phyloP scores from a whole-genome alignment of 352 stramenopile species.

The Globisporangium yorkense region DNA sequence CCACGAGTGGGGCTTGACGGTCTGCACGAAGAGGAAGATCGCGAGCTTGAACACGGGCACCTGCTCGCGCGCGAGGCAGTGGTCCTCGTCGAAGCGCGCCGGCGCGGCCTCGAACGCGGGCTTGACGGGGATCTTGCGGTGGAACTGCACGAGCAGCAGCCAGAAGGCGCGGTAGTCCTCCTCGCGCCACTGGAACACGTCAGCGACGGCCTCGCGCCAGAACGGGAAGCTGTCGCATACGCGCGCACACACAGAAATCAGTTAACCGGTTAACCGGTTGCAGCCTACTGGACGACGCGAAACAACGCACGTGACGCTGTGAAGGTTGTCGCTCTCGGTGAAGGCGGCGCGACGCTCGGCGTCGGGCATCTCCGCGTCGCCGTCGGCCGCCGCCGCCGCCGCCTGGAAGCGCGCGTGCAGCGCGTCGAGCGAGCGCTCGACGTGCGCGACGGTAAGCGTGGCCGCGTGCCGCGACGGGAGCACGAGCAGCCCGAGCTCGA shows the following conservation, averaged over 20 bases:
- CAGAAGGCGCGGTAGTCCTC: constrained; percentile 81
- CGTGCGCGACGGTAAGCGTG: constrained; percentile 55
- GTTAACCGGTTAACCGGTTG: background rate
- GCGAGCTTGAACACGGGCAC: constrained; percentile 74
- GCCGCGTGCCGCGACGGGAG: constrained; percentile 65
- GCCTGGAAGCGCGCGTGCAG: constrained; percentile 43
- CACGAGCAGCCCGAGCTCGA: constrained; percentile 75
- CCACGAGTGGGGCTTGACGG: constrained; percentile 71
- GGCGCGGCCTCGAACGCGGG: constrained; percentile 13
- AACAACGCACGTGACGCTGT: constrained; percentile 19
- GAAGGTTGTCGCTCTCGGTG: constrained; percentile 61
- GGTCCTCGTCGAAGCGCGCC: constrained; percentile 38
- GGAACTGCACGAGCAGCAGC: constrained; percentile 72
- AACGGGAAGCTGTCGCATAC: constrained; percentile 28
- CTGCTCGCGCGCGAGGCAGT: constrained; percentile 42
- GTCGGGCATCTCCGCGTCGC: constrained; percentile 37
- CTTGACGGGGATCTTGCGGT: constrained; percentile 55
- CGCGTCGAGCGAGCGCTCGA: constrained; percentile 52
- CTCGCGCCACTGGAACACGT: constrained; percentile 73
- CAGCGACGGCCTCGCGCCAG: constrained; percentile 57
- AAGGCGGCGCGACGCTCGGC: constrained; percentile 14
- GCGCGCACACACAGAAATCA: too few species aligned
- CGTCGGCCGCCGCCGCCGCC: constrained; percentile 5
- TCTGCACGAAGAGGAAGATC: constrained; percentile 79
- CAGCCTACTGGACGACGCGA: background rate